Conservation (phyloP, 2,329 filamentous ascomycete genomes). For the Fusarium armeniacum region DNA sequence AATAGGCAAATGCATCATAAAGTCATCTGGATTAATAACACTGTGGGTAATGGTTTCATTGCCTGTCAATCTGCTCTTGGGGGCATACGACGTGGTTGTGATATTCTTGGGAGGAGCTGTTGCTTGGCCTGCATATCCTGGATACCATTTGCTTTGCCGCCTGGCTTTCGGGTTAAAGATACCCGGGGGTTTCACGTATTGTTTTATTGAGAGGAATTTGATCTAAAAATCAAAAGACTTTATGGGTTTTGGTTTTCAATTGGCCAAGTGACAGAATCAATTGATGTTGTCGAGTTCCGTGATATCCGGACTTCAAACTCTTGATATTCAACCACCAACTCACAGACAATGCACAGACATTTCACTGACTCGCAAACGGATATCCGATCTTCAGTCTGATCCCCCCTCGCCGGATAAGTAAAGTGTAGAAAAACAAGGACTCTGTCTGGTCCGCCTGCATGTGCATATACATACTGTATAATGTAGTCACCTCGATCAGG, state of each 20-base stretch:
- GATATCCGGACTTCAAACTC: slow-evolving; percentile 7
- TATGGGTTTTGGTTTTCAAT: background rate
- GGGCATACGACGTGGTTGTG: background rate
- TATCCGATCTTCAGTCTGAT: slow-evolving; percentile 15
- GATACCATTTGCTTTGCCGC: slow-evolving; percentile 38
- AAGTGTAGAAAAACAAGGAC: background rate
- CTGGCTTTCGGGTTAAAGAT: slow-evolving; percentile 15
- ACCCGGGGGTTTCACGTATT: slow-evolving; percentile 1
- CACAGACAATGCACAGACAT: background rate
- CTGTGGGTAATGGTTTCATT: slow-evolving; percentile 42
- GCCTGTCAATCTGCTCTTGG: slow-evolving; percentile 19
- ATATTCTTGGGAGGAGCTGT: slow-evolving; percentile 14
- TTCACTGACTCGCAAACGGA: slow-evolving; percentile 12
- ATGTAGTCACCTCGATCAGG: slow-evolving; percentile 16
- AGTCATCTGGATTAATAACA: slow-evolving; percentile 36
- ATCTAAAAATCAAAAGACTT: background rate
- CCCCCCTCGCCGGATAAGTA: slow-evolving; percentile 40
- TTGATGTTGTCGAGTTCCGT: slow-evolving; percentile 10
- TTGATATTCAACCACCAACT: background rate
- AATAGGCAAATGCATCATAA: slow-evolving; percentile 34
- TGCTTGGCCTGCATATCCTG: slow-evolving; percentile 33
- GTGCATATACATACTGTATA: slow-evolving; percentile 13
- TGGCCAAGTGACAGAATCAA: background rate
- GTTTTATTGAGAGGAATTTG: background rate
- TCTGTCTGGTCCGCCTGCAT: background rate